Evolutionary conservation across 139 green algal genomes (phyloP).

Genomic region (Dunaliella sp.): DNA sequence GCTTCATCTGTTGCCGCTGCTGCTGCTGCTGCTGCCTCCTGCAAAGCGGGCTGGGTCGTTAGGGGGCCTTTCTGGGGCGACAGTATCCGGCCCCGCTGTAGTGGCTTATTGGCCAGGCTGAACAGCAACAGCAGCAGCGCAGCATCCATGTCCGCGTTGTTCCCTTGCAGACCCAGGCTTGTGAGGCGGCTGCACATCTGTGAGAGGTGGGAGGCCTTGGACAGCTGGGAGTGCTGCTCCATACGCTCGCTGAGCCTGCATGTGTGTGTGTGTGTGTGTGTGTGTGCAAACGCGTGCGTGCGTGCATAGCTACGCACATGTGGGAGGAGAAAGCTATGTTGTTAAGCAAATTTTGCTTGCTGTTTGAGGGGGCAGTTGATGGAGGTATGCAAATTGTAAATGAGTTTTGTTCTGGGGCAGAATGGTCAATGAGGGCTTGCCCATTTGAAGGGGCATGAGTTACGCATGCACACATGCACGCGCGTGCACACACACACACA

Average conservation of each 20-base stretch:
- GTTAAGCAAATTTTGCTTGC: too few relatives aligned
- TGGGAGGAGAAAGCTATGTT: too few relatives aligned
- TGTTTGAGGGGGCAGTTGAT: too few relatives aligned
- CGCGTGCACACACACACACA: too few relatives aligned
- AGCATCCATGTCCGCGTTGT: not conserved
- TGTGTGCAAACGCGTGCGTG: too few relatives aligned
- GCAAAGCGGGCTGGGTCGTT: not conserved
- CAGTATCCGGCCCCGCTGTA: not conserved
- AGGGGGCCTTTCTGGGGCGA: not conserved
- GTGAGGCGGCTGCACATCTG: not conserved
- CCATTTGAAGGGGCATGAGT: too few relatives aligned
- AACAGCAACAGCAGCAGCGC: slow-evolving; percentile 22
- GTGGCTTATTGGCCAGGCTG: slow-evolving; percentile 4
- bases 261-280: too few relatives aligned
- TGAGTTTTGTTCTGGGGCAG: too few relatives aligned
- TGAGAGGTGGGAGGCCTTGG: slow-evolving; percentile 17
- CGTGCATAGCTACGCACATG: too few relatives aligned
- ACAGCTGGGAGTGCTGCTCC: slow-evolving; percentile 23
- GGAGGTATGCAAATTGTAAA: too few relatives aligned
- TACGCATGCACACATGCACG: too few relatives aligned
- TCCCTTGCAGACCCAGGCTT: slow-evolving; percentile 12
- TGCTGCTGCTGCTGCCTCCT: not conserved
- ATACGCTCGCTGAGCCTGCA: slow-evolving; percentile 24
- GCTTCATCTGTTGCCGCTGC: not conserved
- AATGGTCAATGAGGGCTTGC: too few relatives aligned